A percentile compares a stretch with the other conserved stretches of the same genome.
phyloP scores from a whole-genome alignment of 306 rosid species.

The Lagenaria siceraria region DNA sequence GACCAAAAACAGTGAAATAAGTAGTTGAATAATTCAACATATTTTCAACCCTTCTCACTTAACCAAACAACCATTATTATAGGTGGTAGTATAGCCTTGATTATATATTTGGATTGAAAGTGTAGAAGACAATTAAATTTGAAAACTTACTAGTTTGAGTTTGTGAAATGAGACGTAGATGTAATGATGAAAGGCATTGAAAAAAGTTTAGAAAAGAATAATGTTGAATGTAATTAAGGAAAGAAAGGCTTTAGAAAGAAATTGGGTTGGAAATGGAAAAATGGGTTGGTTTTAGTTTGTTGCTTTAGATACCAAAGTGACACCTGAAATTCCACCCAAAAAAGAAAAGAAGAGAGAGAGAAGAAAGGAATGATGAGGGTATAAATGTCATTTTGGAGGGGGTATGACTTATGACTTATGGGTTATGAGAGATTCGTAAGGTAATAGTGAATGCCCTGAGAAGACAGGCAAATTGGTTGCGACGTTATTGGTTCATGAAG shows the following conservation, averaged over 20 bases:
- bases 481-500: slow-evolving; percentile 17
- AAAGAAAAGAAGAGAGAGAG: no score
- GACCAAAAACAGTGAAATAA: no score
- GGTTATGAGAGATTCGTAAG: not conserved
- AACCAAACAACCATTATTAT: no score
- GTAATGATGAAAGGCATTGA: not conserved
- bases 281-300: not conserved
- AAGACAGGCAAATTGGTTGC: slow-evolving; percentile 18
- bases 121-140: not conserved
- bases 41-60: no score
- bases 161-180: not conserved
- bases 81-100: no score
- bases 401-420: not conserved
- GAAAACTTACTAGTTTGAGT: not conserved
- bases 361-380: not conserved
- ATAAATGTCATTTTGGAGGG: not conserved
- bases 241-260: not conserved
- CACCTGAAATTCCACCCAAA: slow-evolving; percentile 1
- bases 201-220: not conserved
- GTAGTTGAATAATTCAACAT: no score
- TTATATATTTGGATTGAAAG: not conserved
- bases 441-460: slow-evolving; percentile 14
- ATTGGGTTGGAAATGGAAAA: not conserved
- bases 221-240: not conserved
- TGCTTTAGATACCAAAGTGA: not conserved